phyloP scores from a whole-genome alignment of 2,329 filamentous ascomycete species.

The Penicillium sp. region DNA sequence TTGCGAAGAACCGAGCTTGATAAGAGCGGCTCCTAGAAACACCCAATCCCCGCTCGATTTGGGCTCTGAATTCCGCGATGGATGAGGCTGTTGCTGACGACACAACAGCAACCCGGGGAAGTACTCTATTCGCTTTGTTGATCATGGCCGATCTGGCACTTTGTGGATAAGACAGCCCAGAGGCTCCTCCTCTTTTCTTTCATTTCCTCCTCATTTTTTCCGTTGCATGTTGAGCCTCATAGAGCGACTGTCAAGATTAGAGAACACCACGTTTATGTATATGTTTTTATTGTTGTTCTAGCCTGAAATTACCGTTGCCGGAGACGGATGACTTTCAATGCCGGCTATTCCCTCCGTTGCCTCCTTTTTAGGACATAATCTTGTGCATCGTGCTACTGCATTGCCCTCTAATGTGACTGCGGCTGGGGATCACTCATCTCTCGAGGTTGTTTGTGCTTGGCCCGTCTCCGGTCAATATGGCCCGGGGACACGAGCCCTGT shows the following conservation, averaged over 20 bases:
- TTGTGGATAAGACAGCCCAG: background rate
- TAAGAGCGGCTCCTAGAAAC: background rate
- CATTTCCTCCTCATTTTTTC: background rate
- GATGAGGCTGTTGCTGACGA: conserved; percentile 25
- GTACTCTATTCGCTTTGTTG: conserved; percentile 2
- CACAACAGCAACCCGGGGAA: background rate
- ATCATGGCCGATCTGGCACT: conserved; percentile 1
- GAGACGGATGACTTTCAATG: conserved; percentile 19
- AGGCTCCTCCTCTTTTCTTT: background rate
- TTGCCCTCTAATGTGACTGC: conserved; percentile 25
- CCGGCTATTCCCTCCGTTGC: conserved; percentile 18
- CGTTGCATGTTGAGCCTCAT: background rate
- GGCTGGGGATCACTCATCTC: conserved; percentile 1
- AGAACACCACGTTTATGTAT: conserved; percentile 6
- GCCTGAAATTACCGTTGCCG: background rate
- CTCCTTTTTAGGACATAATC: conserved; percentile 7
- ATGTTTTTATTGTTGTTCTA: conserved; percentile 3
- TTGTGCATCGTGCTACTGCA: conserved; percentile 17
- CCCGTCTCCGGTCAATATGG: conserved; percentile 47
- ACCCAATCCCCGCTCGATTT: conserved; percentile 9
- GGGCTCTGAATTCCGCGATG: background rate
- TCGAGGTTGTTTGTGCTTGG: conserved; percentile 46
- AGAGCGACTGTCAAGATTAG: background rate
- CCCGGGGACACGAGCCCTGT: conserved; percentile 43
- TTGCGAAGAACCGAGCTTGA: background rate